Evolutionary conservation across 2,329 filamentous ascomycete species (phyloP), one percentile per base, ranked within the genome.

Genomic region (Metarhizium album): DNA sequence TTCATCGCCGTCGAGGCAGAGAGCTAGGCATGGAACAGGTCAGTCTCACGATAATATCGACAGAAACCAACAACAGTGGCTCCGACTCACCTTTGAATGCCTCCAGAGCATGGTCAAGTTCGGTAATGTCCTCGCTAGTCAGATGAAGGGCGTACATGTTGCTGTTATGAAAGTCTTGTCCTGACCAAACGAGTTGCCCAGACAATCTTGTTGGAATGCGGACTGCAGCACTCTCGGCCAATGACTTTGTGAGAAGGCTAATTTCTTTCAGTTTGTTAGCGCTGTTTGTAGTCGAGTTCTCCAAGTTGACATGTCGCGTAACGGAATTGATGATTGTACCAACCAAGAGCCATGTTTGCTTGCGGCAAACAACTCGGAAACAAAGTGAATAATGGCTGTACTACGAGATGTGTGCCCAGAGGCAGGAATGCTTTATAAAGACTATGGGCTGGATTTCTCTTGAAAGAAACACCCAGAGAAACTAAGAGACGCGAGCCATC

Each of bases 1-100:
- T 4, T 66, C 59, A 37, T 71, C 66, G 4, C 66, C 66, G 33
- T 70, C 63, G 8, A 72, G 56, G 8, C 59, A 67, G 24, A 64
- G 60, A 31, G 47, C 59, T 61, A 42, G 53, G 14, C 14, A 40
- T 54, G 14, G 13, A 2, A n/a, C 24, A 9, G 40, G 8, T 23
- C 13, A 24, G 9, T 18, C 37, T 40, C n/a, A 20, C n/a, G 35
- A 5, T 7, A 9, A 14, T 16, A 18, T 18, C 13, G 35, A 37
- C 14, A 2, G 35, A 37, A 5, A 14, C 35, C 8, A 6, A 18
- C 53, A 23, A n/a, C n/a, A n/a, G n/a, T n/a, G n/a, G 38, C 27
- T 6, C 18, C 11, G 0, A 35, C 3, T 11, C 38, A 52, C 42
- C 9, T 46, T 46, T 46, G 20, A 48, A 48, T 11, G 9, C 14